phyloP scores from a whole-genome alignment of 2,329 filamentous ascomycete genomes.

The Aspergillus sp. region DNA sequence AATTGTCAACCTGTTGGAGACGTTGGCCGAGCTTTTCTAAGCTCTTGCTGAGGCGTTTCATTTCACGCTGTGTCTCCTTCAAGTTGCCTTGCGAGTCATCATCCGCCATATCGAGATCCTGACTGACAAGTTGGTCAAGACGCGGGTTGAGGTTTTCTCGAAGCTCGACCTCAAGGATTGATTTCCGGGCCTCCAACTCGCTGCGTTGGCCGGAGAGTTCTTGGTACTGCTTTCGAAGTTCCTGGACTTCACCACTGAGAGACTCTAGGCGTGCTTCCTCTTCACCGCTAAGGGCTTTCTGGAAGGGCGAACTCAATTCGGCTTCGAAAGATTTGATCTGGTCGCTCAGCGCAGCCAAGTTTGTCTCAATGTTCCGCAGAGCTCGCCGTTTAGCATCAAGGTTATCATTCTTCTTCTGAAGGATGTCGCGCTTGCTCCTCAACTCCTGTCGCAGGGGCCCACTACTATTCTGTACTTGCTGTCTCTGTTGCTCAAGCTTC shows the following conservation, averaged over 20 bases:
- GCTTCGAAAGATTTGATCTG: constrained; percentile 72
- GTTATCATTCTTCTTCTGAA: constrained; percentile 68
- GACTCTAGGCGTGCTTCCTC: constrained; percentile 78
- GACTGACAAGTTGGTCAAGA: constrained; percentile 76
- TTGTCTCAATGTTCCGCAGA: constrained; percentile 64
- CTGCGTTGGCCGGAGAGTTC: constrained; percentile 68
- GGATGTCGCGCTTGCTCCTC: constrained; percentile 65
- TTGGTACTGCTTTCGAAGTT: constrained; percentile 71
- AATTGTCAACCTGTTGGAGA: constrained; percentile 68
- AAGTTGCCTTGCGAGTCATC: constrained; percentile 59
- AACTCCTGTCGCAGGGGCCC: constrained; percentile 75
- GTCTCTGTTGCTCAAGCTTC: constrained; percentile 73
- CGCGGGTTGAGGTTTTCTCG: constrained; percentile 84
- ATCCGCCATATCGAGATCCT: constrained; percentile 63
- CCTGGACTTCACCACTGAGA: constrained; percentile 64
- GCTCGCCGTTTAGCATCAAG: constrained; percentile 66
- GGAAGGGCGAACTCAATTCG: constrained; percentile 82
- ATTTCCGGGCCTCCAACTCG: constrained; percentile 75
- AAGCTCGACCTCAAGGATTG: constrained; percentile 77
- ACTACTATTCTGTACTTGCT: constrained; percentile 75
- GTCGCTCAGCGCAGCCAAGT: constrained; percentile 70
- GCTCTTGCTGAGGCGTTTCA: constrained; percentile 69
- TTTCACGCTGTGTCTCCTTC: constrained; percentile 73
- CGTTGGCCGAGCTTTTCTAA: constrained; percentile 64
- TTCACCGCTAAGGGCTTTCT: constrained; percentile 76